Evolutionary conservation across 2,329 filamentous ascomycete species (phyloP).

Genomic region (Cladophialophora immunda): DNA sequence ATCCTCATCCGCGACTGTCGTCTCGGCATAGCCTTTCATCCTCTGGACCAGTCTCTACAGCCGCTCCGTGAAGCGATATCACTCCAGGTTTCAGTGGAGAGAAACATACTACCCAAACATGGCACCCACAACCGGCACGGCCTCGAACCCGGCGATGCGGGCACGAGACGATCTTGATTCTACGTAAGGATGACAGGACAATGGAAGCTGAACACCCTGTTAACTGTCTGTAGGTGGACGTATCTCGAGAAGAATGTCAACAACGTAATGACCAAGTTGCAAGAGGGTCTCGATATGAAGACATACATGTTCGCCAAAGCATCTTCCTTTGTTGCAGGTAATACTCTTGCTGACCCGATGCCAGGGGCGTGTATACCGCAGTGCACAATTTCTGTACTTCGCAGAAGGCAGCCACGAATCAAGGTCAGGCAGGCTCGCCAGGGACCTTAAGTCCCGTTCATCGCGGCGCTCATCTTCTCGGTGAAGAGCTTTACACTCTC

Average conservation of each 20-base stretch:
- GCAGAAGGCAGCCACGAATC: constrained; percentile 79
- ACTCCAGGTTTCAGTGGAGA: background rate
- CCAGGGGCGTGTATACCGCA: constrained; percentile 62
- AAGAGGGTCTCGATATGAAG: constrained; percentile 91
- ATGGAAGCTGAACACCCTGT: background rate
- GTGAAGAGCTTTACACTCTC: constrained; percentile 94
- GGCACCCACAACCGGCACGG: constrained; percentile 21
- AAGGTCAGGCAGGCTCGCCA: constrained; percentile 1
- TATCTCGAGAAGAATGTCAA: constrained; percentile 89
- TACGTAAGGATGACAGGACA: constrained; percentile 58
- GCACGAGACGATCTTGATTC: constrained; percentile 63
- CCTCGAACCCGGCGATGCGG: constrained; percentile 35
- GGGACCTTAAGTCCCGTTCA: constrained; percentile 20
- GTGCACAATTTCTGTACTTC: constrained; percentile 99
- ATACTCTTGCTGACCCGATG: constrained; percentile 47
- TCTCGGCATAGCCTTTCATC: background rate
- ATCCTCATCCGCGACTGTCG: background rate
- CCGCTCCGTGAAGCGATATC: background rate
- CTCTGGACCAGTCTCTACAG: background rate
- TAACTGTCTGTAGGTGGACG: constrained; percentile 71
- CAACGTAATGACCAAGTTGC: constrained; percentile 91
- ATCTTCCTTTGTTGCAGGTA: constrained; percentile 17
- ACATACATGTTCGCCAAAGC: constrained; percentile 64
- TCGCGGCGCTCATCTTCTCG: constrained; percentile 78
- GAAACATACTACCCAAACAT: background rate